Conservation (phyloP, 2,329 filamentous ascomycete genomes). For the Bipolaris bicolor region DNA sequence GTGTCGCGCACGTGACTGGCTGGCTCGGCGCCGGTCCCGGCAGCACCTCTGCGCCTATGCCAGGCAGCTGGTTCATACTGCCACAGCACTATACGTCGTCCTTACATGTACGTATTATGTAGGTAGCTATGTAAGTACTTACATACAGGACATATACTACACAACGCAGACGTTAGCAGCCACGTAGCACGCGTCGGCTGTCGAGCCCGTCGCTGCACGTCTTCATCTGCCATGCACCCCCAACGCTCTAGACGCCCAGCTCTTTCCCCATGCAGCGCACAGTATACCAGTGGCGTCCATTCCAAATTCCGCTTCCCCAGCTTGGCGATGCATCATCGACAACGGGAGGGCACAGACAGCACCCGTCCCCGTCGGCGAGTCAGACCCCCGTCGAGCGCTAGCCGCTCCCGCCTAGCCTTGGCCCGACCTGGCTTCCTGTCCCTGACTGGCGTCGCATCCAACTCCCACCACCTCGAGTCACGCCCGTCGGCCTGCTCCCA, state of each 20-base stretch:
- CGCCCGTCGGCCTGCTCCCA: slow-evolving; percentile 1
- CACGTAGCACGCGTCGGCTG: slow-evolving; percentile 15
- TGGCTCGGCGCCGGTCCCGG: too few relatives aligned
- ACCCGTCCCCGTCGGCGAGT: slow-evolving; percentile 14
- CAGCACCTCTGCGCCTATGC: too few relatives aligned
- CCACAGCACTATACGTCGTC: too few relatives aligned
- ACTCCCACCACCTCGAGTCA: background rate
- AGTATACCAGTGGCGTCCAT: background rate
- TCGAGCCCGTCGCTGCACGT: slow-evolving; percentile 3
- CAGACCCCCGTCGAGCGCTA: slow-evolving; percentile 8
- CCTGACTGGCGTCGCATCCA: slow-evolving; percentile 2
- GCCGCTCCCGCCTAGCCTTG: slow-evolving; percentile 7
- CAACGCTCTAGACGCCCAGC: slow-evolving; percentile 8
- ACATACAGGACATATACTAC: too few relatives aligned
- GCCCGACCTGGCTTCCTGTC: background rate
- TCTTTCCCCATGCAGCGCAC: slow-evolving; percentile 10
- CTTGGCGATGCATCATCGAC: slow-evolving; percentile 23
- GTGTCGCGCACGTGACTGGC: background rate
- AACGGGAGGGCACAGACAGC: slow-evolving; percentile 19
- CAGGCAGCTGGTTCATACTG: too few relatives aligned
- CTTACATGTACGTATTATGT: too few relatives aligned
- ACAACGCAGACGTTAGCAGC: slow-evolving; percentile 4
- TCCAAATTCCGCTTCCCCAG: slow-evolving; percentile 20
- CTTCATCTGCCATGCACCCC: slow-evolving; percentile 14
- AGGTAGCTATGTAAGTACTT: too few relatives aligned